Base-by-base conservation (phyloP, 179 eudicot species). In the Gypsophila paniculata region DNA sequence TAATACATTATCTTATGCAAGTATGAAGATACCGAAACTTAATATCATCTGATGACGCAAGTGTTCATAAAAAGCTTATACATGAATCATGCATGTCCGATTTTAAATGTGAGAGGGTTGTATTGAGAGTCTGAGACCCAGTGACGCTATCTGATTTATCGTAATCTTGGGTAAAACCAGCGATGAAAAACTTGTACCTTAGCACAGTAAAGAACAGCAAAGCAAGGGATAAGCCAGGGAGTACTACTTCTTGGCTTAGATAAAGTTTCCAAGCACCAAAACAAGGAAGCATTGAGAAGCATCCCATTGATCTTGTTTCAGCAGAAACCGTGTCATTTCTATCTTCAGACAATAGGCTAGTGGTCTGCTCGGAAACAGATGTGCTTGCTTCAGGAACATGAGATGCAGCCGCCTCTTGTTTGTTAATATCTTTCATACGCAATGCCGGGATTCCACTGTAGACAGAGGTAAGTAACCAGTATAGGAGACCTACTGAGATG, bases 181-280 rank as follows among this genome's bases (percentile, higher is more conserved):
- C 4, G 8, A 54, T 54, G 7, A 36, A 54, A 7, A 22, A 15
- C 1, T 9, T 8, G 10, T 38, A 89, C 95, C 97, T 89, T 74
- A 91, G 95, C 52, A 89, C 95, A 8, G 95, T 84, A 59, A 91
- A 89, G 80, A 74, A 91, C 71, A 93, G 68, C 79, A 93, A 76
- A 23, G 97, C 87, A 58, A 93, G 83, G 72, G 98, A 82, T 26
- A 89, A n/a, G 66, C 98, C 98, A 0, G 98, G 89, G 8, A 91
- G 91, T 48, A 93, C 86, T 38, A 89, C 96, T 77, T 89, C 96
- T 85, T 93, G 97, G 66, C 74, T 71, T 9, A 88, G 68, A 78
- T 93, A 93, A 59, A 91, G 79, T 77, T 79, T 80, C 98, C 97
- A 93, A 53, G 96, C 88, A 54, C 74, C 77, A 6, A 90, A 38